Evolutionary conservation across 2,329 filamentous ascomycete genomes (phyloP).

Genomic region (Trichoderma cornu-damae): DNA sequence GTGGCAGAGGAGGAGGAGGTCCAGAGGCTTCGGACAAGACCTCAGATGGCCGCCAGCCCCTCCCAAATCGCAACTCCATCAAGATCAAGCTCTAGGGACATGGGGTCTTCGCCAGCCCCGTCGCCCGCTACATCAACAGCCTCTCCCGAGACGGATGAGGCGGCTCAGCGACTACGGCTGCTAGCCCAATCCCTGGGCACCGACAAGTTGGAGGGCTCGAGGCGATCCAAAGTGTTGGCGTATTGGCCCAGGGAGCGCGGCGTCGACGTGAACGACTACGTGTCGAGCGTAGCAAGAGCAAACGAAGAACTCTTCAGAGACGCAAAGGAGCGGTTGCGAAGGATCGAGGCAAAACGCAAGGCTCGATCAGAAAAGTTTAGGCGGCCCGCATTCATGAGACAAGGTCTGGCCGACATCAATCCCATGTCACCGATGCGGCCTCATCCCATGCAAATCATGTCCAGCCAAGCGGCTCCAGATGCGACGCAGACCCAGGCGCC

Average conservation of each 20-base stretch:
- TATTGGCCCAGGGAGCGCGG: slow-evolving; percentile 39
- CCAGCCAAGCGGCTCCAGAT: slow-evolving; percentile 32
- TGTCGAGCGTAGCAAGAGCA: slow-evolving; percentile 36
- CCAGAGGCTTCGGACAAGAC: slow-evolving; percentile 19
- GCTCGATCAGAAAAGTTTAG: slow-evolving; percentile 34
- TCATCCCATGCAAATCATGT: slow-evolving; percentile 31
- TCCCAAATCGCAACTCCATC: slow-evolving; percentile 1
- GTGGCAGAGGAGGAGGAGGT: slow-evolving; percentile 17
- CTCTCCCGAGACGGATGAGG: slow-evolving; percentile 26
- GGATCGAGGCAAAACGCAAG: slow-evolving; percentile 32
- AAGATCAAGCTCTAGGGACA: slow-evolving; percentile 9
- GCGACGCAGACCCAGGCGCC: slow-evolving; percentile 34
- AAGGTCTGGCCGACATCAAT: slow-evolving; percentile 21
- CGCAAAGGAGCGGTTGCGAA: slow-evolving; percentile 32
- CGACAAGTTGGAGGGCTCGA: slow-evolving; percentile 26
- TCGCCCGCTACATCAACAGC: slow-evolving; percentile 22
- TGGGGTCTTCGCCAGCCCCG: slow-evolving; percentile 25
- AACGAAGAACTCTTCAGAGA: slow-evolving; percentile 34
- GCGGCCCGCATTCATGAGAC: slow-evolving; percentile 28
- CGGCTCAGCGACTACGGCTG: slow-evolving; percentile 33
- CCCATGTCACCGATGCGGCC: slow-evolving; percentile 19
- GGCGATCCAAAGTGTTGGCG: slow-evolving; percentile 31
- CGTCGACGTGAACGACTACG: slow-evolving; percentile 32
- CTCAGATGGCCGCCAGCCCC: slow-evolving; percentile 2
- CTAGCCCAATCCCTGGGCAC: slow-evolving; percentile 31